These are phyloP conservation scores for Fusarium citri DNA, from an alignment of 2,329 filamentous ascomycete genomes.

Conservation along the genomic window DNA sequence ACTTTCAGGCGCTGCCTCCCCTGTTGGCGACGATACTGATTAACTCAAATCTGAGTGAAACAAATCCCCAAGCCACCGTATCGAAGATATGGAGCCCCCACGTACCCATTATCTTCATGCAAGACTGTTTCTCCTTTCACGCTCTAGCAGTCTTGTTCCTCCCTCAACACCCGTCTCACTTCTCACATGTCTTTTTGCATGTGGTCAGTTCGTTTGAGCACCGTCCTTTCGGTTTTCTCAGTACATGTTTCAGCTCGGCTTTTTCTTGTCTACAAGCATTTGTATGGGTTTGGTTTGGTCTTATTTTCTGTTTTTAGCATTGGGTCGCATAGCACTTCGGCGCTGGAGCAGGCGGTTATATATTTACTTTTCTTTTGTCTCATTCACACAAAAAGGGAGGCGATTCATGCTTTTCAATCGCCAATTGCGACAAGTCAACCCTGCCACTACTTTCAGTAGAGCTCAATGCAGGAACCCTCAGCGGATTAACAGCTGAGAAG, in stretches of 20 bases:
- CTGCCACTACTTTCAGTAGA: conserved; percentile 21
- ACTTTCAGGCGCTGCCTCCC: conserved; percentile 50
- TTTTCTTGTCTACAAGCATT: conserved; percentile 43
- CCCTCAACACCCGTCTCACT: background rate
- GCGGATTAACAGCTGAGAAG: conserved; percentile 33
- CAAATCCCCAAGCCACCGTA: conserved; percentile 21
- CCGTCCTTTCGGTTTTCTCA: conserved; percentile 24
- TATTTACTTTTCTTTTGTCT: conserved; percentile 37
- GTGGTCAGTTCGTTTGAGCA: conserved; percentile 8
- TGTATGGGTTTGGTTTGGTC: conserved; percentile 38
- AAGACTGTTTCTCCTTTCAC: conserved; percentile 21
- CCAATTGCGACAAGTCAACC: conserved; percentile 27
- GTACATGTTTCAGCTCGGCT: conserved; percentile 26
- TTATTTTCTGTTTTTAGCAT: conserved; percentile 31
- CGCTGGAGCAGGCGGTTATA: conserved; percentile 34
- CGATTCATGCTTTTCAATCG: conserved; percentile 28
- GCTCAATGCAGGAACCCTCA: conserved; percentile 20
- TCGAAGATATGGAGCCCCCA: conserved; percentile 20
- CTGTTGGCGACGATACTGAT: conserved; percentile 54
- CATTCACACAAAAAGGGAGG: conserved; percentile 26
- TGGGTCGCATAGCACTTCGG: conserved; percentile 45
- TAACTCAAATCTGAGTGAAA: conserved; percentile 34
- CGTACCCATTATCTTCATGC: conserved; percentile 14
- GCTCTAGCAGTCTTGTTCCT: conserved; percentile 11
- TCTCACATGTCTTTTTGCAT: conserved; percentile 17